Percentiles rank a stretch among this genome's conserved stretches.
Conservation (phyloP, 768 basidiomycete genomes). For the Russula sp. region DNA sequence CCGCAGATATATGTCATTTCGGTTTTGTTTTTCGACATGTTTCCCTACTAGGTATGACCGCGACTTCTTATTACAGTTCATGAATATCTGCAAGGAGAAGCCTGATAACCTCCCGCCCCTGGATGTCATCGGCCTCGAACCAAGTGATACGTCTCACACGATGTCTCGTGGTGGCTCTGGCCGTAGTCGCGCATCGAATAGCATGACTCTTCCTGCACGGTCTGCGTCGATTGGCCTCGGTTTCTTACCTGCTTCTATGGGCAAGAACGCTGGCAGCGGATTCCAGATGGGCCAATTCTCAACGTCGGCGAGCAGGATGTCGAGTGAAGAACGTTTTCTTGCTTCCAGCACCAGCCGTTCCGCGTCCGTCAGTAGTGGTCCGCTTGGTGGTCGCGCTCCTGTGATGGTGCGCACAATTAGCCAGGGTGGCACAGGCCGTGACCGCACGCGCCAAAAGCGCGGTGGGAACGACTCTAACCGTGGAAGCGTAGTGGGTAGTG, state of each 20-base stretch:
- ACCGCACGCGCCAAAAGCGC: slow-evolving; percentile 74
- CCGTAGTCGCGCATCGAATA: slow-evolving; percentile 46
- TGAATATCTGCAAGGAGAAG: slow-evolving; percentile 91
- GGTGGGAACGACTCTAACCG: slow-evolving; percentile 69
- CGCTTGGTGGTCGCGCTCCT: slow-evolving; percentile 46
- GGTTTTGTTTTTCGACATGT: slow-evolving; percentile 1
- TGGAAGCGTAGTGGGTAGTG: slow-evolving; percentile 37
- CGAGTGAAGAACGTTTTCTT: slow-evolving; percentile 65
- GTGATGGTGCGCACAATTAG: slow-evolving; percentile 59
- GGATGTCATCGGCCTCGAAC: slow-evolving; percentile 87
- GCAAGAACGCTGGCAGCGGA: slow-evolving; percentile 31
- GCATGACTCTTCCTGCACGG: slow-evolving; percentile 41
- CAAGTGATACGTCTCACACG: slow-evolving; percentile 44
- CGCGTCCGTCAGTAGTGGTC: slow-evolving; percentile 49
- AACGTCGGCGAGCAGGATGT: slow-evolving; percentile 48
- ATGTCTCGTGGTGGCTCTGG: slow-evolving; percentile 63
- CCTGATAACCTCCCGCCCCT: slow-evolving; percentile 86
- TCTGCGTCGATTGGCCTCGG: slow-evolving; percentile 49
- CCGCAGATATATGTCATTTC: neutral
- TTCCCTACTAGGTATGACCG: slow-evolving; percentile 73
- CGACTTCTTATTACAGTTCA: slow-evolving; percentile 96
- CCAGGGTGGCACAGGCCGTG: slow-evolving; percentile 44
- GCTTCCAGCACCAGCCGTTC: slow-evolving; percentile 41
- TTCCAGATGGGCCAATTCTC: slow-evolving; percentile 67
- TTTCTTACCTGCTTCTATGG: slow-evolving; percentile 31